Conservation (phyloP, 352 stramenopile genomes). For the Pythium folliculosum region DNA sequence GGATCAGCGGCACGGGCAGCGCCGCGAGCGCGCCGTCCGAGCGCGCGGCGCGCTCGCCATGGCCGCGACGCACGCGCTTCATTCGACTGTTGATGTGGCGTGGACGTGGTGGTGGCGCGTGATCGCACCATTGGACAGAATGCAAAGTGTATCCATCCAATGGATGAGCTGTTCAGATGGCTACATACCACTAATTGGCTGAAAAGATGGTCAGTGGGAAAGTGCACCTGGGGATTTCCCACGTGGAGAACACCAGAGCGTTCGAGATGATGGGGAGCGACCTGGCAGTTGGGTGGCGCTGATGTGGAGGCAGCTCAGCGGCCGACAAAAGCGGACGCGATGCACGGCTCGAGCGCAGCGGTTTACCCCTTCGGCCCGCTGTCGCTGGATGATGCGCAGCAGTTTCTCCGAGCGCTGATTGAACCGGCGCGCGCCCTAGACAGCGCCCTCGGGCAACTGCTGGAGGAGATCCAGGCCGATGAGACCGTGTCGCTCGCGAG, state of each 20-base stretch:
- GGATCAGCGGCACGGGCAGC: conserved; percentile 9
- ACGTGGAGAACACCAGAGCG: too few relatives aligned
- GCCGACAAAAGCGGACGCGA: too few relatives aligned
- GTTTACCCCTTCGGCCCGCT: too few relatives aligned
- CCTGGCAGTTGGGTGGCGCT: too few relatives aligned
- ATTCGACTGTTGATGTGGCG: too few relatives aligned
- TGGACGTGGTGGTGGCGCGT: too few relatives aligned
- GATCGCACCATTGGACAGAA: conserved; percentile 8
- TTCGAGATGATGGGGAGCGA: too few relatives aligned
- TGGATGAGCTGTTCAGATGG: conserved; percentile 1
- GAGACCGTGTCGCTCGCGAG: neutral
- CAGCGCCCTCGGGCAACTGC: neutral
- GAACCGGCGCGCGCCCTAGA: neutral
- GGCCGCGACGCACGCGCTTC: conserved; percentile 7
- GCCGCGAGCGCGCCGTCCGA: neutral
- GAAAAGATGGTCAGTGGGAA: neutral
- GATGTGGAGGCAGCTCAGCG: too few relatives aligned
- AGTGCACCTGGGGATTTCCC: too few relatives aligned
- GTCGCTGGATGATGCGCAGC: neutral
- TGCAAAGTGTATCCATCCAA: neutral
- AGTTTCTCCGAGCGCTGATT: neutral
- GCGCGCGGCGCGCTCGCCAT: neutral
- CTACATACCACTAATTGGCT: neutral
- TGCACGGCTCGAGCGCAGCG: too few relatives aligned
- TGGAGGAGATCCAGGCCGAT: neutral